These are phyloP conservation scores for Trichoderma endophyticum DNA, from an alignment of 2,329 filamentous ascomycete genomes.

Conservation along the genomic window DNA sequence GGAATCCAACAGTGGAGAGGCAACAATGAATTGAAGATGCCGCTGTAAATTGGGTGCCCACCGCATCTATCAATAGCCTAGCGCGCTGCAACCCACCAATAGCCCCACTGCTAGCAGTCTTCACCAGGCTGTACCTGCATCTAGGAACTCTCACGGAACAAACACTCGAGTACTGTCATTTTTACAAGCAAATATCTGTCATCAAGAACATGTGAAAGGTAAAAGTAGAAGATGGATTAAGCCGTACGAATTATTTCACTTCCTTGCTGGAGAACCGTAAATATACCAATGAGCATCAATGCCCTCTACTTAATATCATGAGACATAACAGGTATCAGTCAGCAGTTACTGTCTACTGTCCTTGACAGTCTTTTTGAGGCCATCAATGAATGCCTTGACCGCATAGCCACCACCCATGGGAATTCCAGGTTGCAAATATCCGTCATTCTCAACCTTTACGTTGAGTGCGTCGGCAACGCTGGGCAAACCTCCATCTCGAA, in stretches of 20 bases:
- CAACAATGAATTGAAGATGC: neutral
- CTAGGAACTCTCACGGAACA: neutral
- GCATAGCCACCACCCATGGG: conserved; percentile 85
- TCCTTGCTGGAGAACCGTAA: neutral
- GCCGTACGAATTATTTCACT: neutral
- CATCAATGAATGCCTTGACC: conserved; percentile 86
- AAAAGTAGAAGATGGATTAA: neutral
- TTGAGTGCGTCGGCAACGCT: conserved; percentile 83
- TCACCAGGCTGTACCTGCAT: conserved; percentile 9
- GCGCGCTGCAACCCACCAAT: conserved; percentile 1
- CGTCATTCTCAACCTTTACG: conserved; percentile 79
- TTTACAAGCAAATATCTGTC: no score
- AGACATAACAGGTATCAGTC: neutral
- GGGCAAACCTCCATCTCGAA: conserved; percentile 86
- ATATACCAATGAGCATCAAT: neutral
- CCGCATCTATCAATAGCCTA: conserved; percentile 10
- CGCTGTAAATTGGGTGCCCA: neutral
- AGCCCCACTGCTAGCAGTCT: conserved; percentile 1
- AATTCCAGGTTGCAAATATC: conserved; percentile 73
- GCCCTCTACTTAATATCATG: neutral
- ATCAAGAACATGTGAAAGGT: neutral
- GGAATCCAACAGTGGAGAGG: neutral
- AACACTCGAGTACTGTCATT: neutral
- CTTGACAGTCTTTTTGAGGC: conserved; percentile 76
- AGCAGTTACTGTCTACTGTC: conserved; percentile 40